Evolutionary conservation across 371 early-diverging fungal species (phyloP).

Genomic region (Blakeslea trispora): DNA sequence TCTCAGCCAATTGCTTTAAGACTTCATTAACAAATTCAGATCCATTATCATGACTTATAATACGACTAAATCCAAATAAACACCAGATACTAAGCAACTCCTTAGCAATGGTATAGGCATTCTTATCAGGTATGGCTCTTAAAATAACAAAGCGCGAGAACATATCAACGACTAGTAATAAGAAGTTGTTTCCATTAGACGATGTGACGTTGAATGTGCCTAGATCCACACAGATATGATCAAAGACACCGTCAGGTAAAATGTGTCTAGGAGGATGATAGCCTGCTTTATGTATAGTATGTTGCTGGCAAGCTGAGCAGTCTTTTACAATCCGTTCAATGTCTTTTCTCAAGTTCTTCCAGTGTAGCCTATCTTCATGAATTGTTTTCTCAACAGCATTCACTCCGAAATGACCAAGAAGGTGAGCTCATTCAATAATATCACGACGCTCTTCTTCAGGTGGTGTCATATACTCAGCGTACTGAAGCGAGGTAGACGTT

Average conservation of each 20-base stretch:
- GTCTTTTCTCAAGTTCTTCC: slow-evolving; percentile 6
- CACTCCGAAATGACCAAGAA: neutral
- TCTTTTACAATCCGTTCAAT: neutral
- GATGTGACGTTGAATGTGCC: neutral
- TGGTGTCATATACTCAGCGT: neutral
- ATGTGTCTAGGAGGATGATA: slow-evolving; percentile 2
- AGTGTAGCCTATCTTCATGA: neutral
- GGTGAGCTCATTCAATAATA: neutral
- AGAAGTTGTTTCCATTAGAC: slow-evolving; percentile 1
- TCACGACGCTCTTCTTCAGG: neutral
- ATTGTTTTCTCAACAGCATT: neutral
- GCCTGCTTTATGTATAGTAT: neutral
- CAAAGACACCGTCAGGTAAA: neutral
- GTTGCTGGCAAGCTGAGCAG: neutral
- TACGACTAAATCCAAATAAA: neutral
- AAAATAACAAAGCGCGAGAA: slow-evolving; percentile 1
- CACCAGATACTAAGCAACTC: neutral
- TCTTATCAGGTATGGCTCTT: slow-evolving; percentile 9
- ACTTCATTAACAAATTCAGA: slow-evolving; percentile 2
- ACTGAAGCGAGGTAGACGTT: neutral
- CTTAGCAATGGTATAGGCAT: neutral
- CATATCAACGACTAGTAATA: neutral
- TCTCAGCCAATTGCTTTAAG: neutral
- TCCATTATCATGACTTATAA: slow-evolving; percentile 3
- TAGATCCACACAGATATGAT: slow-evolving; percentile 1